Base-by-base conservation (phyloP, 306 rosid genomes). In the Castanospermum australe region DNA sequence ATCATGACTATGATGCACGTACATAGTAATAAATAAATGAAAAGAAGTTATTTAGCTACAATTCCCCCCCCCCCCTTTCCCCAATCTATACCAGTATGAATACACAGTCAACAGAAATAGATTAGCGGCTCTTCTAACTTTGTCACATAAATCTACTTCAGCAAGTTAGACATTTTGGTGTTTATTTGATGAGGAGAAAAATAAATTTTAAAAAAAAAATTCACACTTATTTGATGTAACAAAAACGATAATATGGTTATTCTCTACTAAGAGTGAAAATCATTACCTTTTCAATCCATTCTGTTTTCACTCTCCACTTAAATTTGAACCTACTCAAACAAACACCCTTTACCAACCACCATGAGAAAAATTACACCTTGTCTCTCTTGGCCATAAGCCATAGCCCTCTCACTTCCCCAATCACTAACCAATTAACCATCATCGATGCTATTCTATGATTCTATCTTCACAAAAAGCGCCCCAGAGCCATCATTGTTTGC, bases 361-460 rank as follows among this genome's bases (percentile, higher is more conserved):
- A 20, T 6, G 36, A 6, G 20, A 4, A 77, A 77, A 77, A 13
- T 5, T 39, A 38, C 55, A 25, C 42, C 11, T 22, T 42, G 11
- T 18, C 20, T 41, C 24, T 51, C 25, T 44, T 44, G 36, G 39
- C 28, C 50, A 61, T 56, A 22, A 56, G 39, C 24, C 67, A 73
- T 22, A 38, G 54, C 66, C 51, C 52, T 13, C 21, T 55, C 0
- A 13, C 22, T 17, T 38, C 32, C 14, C 50, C 50, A 68, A 68
- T 59, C 33, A 28, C 3, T 7, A 11, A 11, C 17, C 38, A 54
- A 28, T 2, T 7, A 11, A 11, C 17, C 38, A 54, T 9, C 12
- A 21, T 1, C 39, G 32, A 55, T 45, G n/a, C 59, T 57, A 75
- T 60, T 76, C 78, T 18, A 69, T 0, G 55, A 75, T 60, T 76